Percentiles rank a stretch among this genome's conserved stretches.
phyloP scores from a whole-genome alignment of 139 green algal genomes.

The Chlamydomonas sphaeroides region DNA sequence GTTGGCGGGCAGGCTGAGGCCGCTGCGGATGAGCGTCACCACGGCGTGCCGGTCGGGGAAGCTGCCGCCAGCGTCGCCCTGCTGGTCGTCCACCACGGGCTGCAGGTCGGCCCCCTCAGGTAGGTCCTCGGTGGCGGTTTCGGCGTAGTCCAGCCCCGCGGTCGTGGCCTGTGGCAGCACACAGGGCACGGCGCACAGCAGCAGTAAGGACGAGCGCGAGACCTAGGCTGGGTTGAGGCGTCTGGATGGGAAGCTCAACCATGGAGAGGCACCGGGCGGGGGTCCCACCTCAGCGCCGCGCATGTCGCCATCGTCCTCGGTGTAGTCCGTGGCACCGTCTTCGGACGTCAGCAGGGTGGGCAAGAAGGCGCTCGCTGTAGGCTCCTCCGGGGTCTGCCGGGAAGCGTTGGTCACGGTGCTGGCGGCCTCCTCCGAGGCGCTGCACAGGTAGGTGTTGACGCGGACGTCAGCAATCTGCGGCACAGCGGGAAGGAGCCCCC shows the following conservation, averaged over 20 bases:
- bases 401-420: not conserved
- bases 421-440: not conserved
- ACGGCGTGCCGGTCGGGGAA: constrained; percentile 11
- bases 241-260: too few species aligned
- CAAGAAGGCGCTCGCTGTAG: too few species aligned
- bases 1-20: constrained; percentile 20
- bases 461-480: constrained; percentile 17
- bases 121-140: not conserved
- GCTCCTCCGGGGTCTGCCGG: too few species aligned
- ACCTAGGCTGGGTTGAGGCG: too few species aligned
- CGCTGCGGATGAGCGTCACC: constrained; percentile 37
- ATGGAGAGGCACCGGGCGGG: too few species aligned
- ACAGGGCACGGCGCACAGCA: too few species aligned
- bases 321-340: too few species aligned
- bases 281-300: too few species aligned
- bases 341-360: too few species aligned
- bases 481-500: not conserved
- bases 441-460: not conserved
- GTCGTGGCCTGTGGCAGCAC: too few species aligned
- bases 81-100: constrained; percentile 27
- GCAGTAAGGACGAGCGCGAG: too few species aligned
- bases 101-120: not conserved
- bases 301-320: not conserved
- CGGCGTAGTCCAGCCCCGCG: not conserved
- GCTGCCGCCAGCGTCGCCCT: too few species aligned